These are phyloP conservation scores for Diaporthe eres DNA, from an alignment of 2,329 filamentous ascomycete genomes.

Conservation along the genomic window DNA sequence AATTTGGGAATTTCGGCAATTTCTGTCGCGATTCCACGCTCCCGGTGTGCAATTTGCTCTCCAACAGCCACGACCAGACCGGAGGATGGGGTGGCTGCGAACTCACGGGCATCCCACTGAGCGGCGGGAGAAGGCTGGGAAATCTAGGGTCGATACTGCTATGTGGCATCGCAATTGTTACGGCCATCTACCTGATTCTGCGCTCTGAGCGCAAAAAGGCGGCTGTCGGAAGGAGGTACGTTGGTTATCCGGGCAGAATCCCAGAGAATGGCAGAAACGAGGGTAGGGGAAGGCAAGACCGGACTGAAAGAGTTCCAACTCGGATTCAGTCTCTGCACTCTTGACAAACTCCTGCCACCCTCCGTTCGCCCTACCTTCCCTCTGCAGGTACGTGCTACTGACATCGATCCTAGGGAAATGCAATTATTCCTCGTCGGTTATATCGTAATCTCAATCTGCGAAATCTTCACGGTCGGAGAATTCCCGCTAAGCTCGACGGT, in stretches of 20 bases:
- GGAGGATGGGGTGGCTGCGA: slow-evolving; percentile 78
- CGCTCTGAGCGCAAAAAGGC: slow-evolving; percentile 91
- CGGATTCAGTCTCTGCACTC: neutral
- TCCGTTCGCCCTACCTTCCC: neutral
- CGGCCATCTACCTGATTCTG: slow-evolving; percentile 77
- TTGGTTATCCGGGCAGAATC: slow-evolving; percentile 9
- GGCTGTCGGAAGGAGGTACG: slow-evolving; percentile 91
- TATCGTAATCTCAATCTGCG: slow-evolving; percentile 90
- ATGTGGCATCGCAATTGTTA: slow-evolving; percentile 80
- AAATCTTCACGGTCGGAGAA: slow-evolving; percentile 94
- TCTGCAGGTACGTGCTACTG: neutral
- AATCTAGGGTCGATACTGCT: slow-evolving; percentile 96
- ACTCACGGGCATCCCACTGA: slow-evolving; percentile 81
- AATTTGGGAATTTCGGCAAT: slow-evolving; percentile 74
- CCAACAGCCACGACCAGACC: slow-evolving; percentile 69
- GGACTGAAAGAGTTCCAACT: neutral
- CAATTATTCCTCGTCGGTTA: slow-evolving; percentile 92
- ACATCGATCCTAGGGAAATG: slow-evolving; percentile 80
- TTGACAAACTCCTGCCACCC: slow-evolving; percentile 26
- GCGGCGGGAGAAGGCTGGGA: slow-evolving; percentile 75
- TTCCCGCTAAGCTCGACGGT: slow-evolving; percentile 82
- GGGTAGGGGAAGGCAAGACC: neutral
- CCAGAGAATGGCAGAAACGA: neutral
- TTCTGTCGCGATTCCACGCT: slow-evolving; percentile 89
- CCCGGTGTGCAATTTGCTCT: slow-evolving; percentile 87